Conservation (phyloP, 345 rosid genomes). For the Lepidium aucheri region DNA sequence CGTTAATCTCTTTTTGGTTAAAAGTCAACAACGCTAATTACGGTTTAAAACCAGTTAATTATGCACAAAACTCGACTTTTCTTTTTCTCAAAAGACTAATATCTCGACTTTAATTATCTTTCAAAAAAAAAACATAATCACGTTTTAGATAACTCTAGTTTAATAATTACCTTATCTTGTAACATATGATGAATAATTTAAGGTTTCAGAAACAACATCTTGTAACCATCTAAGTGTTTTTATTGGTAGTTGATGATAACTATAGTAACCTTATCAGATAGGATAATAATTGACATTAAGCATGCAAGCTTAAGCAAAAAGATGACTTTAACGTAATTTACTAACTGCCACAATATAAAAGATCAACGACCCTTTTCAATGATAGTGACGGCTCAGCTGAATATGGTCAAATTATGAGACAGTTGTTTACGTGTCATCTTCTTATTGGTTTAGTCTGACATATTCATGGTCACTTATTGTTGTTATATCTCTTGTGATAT, state of each 20-base stretch:
- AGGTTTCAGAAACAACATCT: not conserved
- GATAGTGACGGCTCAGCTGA: conserved; percentile 2
- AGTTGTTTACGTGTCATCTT: not conserved
- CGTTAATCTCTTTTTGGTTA: not conserved
- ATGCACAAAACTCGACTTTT: not conserved
- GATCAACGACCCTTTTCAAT: not conserved
- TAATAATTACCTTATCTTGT: conserved; percentile 4
- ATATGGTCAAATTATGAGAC: conserved; percentile 4
- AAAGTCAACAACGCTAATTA: conserved; percentile 7
- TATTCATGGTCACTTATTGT: conserved; percentile 6
- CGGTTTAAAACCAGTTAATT: not conserved
- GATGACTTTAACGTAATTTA: not conserved
- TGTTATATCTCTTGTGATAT: not conserved
- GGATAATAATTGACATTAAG: not conserved
- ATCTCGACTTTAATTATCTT: not conserved
- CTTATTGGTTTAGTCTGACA: not conserved
- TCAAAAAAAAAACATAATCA: not conserved
- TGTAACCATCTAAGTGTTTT: conserved; percentile 3
- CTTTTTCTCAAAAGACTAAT: not conserved
- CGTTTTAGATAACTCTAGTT: not conserved
- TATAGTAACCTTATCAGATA: conserved; percentile 12
- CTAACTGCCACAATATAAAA: not conserved
- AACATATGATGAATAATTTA: not conserved
- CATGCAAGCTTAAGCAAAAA: conserved; percentile 6
- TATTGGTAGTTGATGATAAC: conserved; percentile 1